Base-by-base conservation (phyloP, 1,284 basidiomycete species). In the Volvariella surrecta region DNA sequence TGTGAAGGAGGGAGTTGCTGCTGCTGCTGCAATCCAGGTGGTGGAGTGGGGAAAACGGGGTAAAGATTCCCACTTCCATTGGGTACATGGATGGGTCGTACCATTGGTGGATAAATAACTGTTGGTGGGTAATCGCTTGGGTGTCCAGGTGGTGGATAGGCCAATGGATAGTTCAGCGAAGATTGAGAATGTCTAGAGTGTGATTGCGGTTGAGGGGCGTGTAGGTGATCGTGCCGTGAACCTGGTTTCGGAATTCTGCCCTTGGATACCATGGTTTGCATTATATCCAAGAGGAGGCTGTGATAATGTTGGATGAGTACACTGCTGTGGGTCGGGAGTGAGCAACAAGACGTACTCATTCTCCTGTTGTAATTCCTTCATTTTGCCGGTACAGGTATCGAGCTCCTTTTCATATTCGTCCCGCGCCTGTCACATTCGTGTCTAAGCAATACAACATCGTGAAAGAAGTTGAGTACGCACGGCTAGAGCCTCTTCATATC, bases 361-460 rank as follows among this genome's bases (percentile, higher is more conserved):
- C 52, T 76, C 74, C 7, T 66, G 67, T 45, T 76, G 70, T 2
- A 76, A 61, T 44, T 62, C 66, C 40, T 62, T 66, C 28, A 70
- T 57, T 47, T 71, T 71, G 31, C 56, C 52, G 31, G 62, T 64
- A 3, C 72, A 74, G 19, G 61, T 47, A 2, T 63, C 62, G 3
- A 76, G 62, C 32, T 74, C 64, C 11, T 59, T 61, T 43, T 68
- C 57, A 45, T 66, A 63, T 21, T 60, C 58, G 21, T 66, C 59
- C 40, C 68, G 65, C 32, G 57, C 56, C 73, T 76, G 37, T 11
- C 11, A 16, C 16, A 34, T n/a, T 48, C 11, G 16, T 40, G 16
- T 38, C 9, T 13, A 30, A 21, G 18, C 21, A 46, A 28, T 10
- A 13, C 16, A 21, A 37, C 8, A 20, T 28, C 16, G 8, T 3